Conservation (phyloP, 1,284 basidiomycete species). For the Ceratobasidium sp. region DNA sequence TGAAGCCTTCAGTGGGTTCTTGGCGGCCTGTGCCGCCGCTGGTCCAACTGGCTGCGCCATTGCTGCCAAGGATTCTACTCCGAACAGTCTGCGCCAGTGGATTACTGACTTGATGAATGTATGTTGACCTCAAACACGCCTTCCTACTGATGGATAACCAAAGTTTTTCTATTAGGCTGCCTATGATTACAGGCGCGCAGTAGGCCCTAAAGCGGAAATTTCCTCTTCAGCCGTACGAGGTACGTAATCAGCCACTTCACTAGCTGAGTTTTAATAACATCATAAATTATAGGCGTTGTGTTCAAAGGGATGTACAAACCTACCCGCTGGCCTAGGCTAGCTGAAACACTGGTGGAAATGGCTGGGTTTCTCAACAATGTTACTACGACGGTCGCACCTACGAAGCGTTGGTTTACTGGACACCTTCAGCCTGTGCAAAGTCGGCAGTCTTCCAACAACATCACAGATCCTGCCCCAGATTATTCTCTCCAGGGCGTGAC, state of each 20-base stretch:
- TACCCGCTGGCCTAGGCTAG: constrained; percentile 36
- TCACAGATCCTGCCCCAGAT: background rate
- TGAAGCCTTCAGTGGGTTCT: constrained; percentile 31
- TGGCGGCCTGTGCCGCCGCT: constrained; percentile 28
- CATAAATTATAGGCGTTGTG: constrained; percentile 2
- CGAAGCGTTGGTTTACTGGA: too few species aligned
- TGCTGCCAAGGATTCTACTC: constrained; percentile 3
- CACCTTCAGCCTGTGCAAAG: too few species aligned
- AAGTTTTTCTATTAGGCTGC: background rate
- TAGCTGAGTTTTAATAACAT: background rate
- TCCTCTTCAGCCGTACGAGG: constrained; percentile 30
- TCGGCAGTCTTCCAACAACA: background rate
- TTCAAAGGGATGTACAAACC: constrained; percentile 38
- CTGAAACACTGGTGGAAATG: constrained; percentile 8
- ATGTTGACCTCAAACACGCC: background rate
- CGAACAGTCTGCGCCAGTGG: background rate
- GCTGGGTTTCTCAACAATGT: background rate
- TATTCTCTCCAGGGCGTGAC: constrained; percentile 29
- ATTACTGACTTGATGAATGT: constrained; percentile 15
- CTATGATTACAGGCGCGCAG: constrained; percentile 17
- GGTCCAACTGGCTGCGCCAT: constrained; percentile 40
- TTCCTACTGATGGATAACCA: background rate
- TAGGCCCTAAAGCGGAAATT: background rate
- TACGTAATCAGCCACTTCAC: background rate
- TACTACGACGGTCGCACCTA: background rate